A percentile compares a stretch with the other conserved stretches of the same genome.
Conservation (phyloP, 139 green algal genomes). For the Tetratostichococcus sp. region DNA sequence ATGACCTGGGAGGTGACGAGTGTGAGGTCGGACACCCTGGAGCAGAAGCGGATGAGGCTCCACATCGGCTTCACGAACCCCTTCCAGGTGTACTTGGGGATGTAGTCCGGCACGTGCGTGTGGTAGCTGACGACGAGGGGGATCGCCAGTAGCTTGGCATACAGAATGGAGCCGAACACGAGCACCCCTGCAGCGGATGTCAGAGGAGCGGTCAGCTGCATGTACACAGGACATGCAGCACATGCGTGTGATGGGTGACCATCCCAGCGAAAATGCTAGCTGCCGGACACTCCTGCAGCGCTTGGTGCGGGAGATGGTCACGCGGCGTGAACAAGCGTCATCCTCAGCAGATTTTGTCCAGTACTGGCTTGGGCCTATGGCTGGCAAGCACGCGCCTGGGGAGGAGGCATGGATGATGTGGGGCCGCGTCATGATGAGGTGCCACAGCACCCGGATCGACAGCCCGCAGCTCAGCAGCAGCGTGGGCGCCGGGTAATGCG, state of each 20-base stretch:
- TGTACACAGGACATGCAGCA: too few species aligned
- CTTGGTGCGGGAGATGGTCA: too few species aligned
- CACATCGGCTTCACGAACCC: slow-evolving; percentile 9
- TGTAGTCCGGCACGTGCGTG: slow-evolving; percentile 93
- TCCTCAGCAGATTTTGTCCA: too few species aligned
- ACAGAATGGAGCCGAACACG: slow-evolving; percentile 79
- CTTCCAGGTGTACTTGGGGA: slow-evolving; percentile 43
- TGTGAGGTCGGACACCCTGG: slow-evolving; percentile 10
- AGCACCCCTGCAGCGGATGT: slow-evolving; percentile 34
- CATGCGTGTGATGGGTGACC: too few species aligned
- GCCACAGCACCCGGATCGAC: slow-evolving; percentile 38
- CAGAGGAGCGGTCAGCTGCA: slow-evolving; percentile 3
- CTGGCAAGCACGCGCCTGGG: too few species aligned
- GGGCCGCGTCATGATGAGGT: slow-evolving; percentile 33
- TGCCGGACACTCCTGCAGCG: too few species aligned
- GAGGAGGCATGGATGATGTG: slow-evolving; percentile 68
- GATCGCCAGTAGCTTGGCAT: slow-evolving; percentile 74
- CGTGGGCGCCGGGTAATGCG: slow-evolving; percentile 61
- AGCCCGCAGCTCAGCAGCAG: slow-evolving; percentile 64
- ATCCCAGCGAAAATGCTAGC: too few species aligned
- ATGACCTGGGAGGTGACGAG: slow-evolving; percentile 21
- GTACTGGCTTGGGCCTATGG: too few species aligned
- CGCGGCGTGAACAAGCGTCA: too few species aligned
- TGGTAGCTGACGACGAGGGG: slow-evolving; percentile 92
- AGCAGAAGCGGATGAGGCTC: slow-evolving; percentile 16